A percentile compares a stretch with the other conserved stretches of the same genome.
Evolutionary conservation across 176 grass and related monocot species (phyloP).

Genomic region (Echinochloa phyllopogon): DNA sequence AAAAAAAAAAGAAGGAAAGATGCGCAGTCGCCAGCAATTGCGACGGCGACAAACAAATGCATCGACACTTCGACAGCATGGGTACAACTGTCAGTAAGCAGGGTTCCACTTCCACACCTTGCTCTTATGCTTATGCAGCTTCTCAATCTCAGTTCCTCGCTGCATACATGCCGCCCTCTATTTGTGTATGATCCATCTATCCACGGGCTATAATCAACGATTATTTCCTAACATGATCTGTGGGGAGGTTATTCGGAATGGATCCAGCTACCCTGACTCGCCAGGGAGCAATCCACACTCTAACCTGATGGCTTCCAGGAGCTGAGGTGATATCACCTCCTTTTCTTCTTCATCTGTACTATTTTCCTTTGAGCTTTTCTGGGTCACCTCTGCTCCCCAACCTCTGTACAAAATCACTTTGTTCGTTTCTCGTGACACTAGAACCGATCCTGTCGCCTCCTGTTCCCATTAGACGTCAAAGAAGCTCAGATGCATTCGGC

Average conservation of each 20-base stretch:
- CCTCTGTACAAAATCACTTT: slow-evolving; percentile 95
- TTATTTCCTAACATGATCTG: not conserved
- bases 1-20: not conserved
- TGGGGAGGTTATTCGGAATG: not conserved
- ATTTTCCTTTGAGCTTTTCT: slow-evolving; percentile 24
- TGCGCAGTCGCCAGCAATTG: not conserved
- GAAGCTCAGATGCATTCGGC: slow-evolving; percentile 16
- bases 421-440: slow-evolving; percentile 84
- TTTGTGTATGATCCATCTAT: not conserved
- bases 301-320: slow-evolving; percentile 79
- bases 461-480: slow-evolving; percentile 42
- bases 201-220: not conserved
- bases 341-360: slow-evolving; percentile 32
- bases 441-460: slow-evolving; percentile 75
- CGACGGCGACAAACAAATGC: not conserved
- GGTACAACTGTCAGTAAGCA: not conserved
- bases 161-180: not conserved
- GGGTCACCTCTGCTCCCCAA: slow-evolving; percentile 62
- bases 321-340: slow-evolving; percentile 67
- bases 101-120: slow-evolving; percentile 13
- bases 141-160: not conserved
- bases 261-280: slow-evolving; percentile 45
- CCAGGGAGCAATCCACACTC: slow-evolving; percentile 75
- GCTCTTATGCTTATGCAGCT: slow-evolving; percentile 13
- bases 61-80: not conserved